Percentiles rank a stretch among this genome's conserved stretches.
phyloP scores from a whole-genome alignment of 1,284 basidiomycete genomes.

The Ceratobasidium sp. region DNA sequence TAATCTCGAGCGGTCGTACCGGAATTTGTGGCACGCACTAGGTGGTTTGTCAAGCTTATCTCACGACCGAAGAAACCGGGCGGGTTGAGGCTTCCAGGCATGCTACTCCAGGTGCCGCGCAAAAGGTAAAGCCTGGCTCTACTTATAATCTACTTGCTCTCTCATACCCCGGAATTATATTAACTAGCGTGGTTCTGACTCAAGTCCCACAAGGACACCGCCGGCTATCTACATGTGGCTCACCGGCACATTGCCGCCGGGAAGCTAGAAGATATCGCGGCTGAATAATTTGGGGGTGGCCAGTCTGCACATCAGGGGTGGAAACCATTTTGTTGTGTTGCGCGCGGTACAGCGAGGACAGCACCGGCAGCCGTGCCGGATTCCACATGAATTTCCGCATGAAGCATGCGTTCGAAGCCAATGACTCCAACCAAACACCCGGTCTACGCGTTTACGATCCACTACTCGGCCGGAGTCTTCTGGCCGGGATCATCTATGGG shows the following conservation, averaged over 20 bases:
- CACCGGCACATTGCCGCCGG: too few species aligned
- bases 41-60: background rate
- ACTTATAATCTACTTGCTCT: background rate
- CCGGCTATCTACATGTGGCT: too few species aligned
- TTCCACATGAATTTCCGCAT: background rate
- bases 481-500: background rate
- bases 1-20: background rate
- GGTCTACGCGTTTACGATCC: background rate
- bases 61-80: background rate
- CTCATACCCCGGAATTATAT: background rate
- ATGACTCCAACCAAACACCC: background rate
- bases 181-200: too few species aligned
- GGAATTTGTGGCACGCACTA: background rate
- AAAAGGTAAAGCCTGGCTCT: background rate
- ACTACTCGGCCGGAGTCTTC: conserved; percentile 3
- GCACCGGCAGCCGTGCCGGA: background rate
- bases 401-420: background rate
- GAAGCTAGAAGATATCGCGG: too few species aligned
- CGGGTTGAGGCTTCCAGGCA: too few species aligned
- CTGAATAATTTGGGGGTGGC: too few species aligned
- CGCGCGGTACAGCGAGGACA: too few species aligned
- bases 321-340: too few species aligned
- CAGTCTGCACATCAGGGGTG: too few species aligned
- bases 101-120: background rate
- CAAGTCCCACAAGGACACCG: too few species aligned